Base-by-base conservation (phyloP, 2,329 filamentous ascomycete genomes). In the Aspergillus pseudoglaucus region DNA sequence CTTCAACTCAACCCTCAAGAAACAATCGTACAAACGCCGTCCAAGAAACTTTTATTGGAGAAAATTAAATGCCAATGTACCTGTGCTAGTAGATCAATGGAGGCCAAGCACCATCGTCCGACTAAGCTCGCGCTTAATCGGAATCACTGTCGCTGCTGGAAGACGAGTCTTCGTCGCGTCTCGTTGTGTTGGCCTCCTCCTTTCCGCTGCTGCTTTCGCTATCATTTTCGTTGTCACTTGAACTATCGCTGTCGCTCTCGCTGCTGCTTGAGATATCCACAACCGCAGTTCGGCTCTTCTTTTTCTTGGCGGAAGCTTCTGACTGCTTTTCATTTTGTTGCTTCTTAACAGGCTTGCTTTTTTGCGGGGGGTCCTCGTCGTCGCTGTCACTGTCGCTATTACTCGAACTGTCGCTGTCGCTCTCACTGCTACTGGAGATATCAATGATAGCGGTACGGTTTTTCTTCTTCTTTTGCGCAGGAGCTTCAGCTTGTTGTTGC, bases 371-470 rank as follows among this genome's bases (percentile, higher is more conserved):
- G 9, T 50, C 52, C 15, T 51, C 40, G 22, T 59, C 54, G 37
- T 62, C 63, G 5, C 57, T 60, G 47, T 60, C 62, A 39, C 56
- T 53, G 20, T 59, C 52, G 48, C 62, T 57, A 43, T 58, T 52
- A 37, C 58, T 61, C 25, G 58, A 54, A 40, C 63, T 66, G 22
- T 59, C 58, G 46, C 57, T 63, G 8, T 62, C 60, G 39, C 66
- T 70, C 40, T 67, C 66, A 53, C 66, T 70, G 52, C 66, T 70
- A 47, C 68, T 72, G 3, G 67, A 70, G 43, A 71, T 67, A 38
- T 72, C 68, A 17, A 73, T 59, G 39, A 73, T 51, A 35, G 59
- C 63, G 14, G 69, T 72, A 45, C 69, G 61, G 49, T 71, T 72
- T 61, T 72, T 72, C 50, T 66, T 63, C 60, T 72, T 72, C 58